Conservation (phyloP, 176 grass and related monocot genomes). For the Guadua angustifolia region DNA sequence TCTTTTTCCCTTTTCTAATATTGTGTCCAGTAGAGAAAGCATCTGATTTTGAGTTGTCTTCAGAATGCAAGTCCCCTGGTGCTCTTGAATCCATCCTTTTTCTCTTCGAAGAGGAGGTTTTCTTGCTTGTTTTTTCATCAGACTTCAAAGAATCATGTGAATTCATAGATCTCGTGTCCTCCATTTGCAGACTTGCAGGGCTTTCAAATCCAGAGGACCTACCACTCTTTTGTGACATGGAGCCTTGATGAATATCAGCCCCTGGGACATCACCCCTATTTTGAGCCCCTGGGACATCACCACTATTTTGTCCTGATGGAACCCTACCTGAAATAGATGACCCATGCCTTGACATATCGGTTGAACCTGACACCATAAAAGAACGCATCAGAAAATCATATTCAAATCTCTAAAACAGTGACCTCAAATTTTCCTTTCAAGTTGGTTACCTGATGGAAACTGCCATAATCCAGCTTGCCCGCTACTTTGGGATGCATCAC, state of each 20-base stretch:
- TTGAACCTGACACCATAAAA: slow-evolving; percentile 47
- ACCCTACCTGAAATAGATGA: slow-evolving; percentile 47
- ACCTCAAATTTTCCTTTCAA: slow-evolving; percentile 33
- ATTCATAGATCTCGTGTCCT: slow-evolving; percentile 89
- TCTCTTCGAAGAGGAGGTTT: slow-evolving; percentile 72
- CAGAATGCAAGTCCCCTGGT: slow-evolving; percentile 59
- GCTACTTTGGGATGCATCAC: slow-evolving; percentile 62
- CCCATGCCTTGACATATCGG: slow-evolving; percentile 62
- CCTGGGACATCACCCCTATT: slow-evolving; percentile 59
- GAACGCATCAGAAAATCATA: slow-evolving; percentile 34
- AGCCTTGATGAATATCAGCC: slow-evolving; percentile 70
- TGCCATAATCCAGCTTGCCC: slow-evolving; percentile 66
- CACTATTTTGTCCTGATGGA: slow-evolving; percentile 51
- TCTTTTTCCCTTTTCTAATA: slow-evolving; percentile 73
- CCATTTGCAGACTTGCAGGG: slow-evolving; percentile 75
- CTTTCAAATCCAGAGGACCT: slow-evolving; percentile 73
- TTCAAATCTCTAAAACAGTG: slow-evolving; percentile 7
- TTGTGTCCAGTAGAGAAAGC: slow-evolving; percentile 62
- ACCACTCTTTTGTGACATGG: slow-evolving; percentile 70
- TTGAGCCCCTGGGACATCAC: slow-evolving; percentile 52
- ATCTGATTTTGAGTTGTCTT: slow-evolving; percentile 80
- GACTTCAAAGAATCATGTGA: slow-evolving; percentile 91
- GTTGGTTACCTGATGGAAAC: slow-evolving; percentile 65
- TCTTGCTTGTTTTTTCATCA: slow-evolving; percentile 83
- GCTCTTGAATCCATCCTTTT: slow-evolving; percentile 82